Base-by-base conservation (phyloP, 768 basidiomycete genomes). In the Boletellus ananiceps region DNA sequence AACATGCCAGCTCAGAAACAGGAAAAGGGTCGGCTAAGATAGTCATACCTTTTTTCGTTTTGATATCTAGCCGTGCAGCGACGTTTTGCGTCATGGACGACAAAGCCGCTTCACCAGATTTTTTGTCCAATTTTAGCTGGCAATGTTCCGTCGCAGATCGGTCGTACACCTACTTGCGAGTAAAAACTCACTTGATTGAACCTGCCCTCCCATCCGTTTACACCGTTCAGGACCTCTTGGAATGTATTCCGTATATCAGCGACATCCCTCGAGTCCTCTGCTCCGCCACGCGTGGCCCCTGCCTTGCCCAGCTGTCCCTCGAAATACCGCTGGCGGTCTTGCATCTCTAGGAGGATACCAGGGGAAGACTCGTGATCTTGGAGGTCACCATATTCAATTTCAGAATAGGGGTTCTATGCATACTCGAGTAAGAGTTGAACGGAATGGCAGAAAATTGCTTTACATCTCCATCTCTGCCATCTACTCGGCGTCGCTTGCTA, bases 341-440 rank as follows among this genome's bases (percentile, higher is more conserved):
- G 84, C 83, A 96, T 93, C 52, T 96, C 85, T 33, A 98, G 74
- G 2, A 83, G 63, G 27, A 96, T 87, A 3, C 89, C 89, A 18
- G 70, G 61, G 0, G 86, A 78, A 0, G 75, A 60, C 48, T 86
- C 80, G 2, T 79, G 75, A 40, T 85, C 86, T 57, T 83, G 84
- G 23, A 98, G 73, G 61, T 98, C 95, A 46, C 90, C 86, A 3
- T 94, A 72, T 50, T 92, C 88, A 46, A 98, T 85, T 61, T 89
- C 81, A 19, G 70, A 62, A 40, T 76, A 76, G 23, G 68, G 46
- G 25, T 59, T 56, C 68, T 71, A 58, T 57, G 32, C 31, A 37
- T 1, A 14, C 40, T 11, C 27, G 35, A 51, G 32, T 21, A 21
- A 46, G 32, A 18, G 16, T 35, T 14, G 16, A 25, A 42, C n/a